Evolutionary conservation across 2,329 filamentous ascomycete genomes (phyloP).

Genomic region (Cytospora piceae): DNA sequence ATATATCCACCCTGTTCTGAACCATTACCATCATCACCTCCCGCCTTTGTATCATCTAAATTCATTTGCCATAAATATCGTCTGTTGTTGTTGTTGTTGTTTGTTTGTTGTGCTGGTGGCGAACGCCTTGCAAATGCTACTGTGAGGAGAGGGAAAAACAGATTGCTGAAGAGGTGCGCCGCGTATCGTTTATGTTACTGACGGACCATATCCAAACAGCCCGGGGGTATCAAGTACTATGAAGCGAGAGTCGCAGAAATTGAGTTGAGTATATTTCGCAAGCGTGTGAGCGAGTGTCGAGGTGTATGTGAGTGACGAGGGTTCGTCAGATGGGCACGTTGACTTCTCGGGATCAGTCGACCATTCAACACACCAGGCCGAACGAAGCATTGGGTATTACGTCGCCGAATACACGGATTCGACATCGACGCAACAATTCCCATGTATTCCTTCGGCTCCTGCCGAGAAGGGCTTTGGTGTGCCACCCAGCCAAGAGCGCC

Average conservation of each 20-base stretch:
- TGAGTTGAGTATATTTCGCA: neutral
- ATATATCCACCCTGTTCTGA: neutral
- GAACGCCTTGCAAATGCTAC: constrained; percentile 28
- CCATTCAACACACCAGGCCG: neutral
- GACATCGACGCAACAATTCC: neutral
- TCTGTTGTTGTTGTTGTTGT: neutral
- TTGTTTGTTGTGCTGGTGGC: constrained; percentile 6
- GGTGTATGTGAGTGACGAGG: neutral
- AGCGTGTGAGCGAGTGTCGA: constrained; percentile 2
- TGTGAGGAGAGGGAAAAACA: neutral
- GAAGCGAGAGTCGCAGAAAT: constrained; percentile 14
- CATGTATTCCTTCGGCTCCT: neutral
- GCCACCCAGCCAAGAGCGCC: constrained; percentile 12
- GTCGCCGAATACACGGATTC: neutral
- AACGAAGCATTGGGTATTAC: neutral
- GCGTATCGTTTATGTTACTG: neutral
- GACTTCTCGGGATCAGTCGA: neutral
- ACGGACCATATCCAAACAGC: neutral
- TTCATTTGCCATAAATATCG: constrained; percentile 23
- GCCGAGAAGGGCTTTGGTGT: constrained; percentile 16
- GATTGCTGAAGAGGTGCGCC: neutral
- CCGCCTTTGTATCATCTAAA: constrained; percentile 20
- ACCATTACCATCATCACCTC: constrained; percentile 11
- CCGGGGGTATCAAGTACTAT: constrained; percentile 21
- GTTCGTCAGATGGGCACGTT: neutral